These are phyloP conservation scores for Colletotrichum somersetense DNA, from an alignment of 2,329 filamentous ascomycete species.

Conservation along the genomic window DNA sequence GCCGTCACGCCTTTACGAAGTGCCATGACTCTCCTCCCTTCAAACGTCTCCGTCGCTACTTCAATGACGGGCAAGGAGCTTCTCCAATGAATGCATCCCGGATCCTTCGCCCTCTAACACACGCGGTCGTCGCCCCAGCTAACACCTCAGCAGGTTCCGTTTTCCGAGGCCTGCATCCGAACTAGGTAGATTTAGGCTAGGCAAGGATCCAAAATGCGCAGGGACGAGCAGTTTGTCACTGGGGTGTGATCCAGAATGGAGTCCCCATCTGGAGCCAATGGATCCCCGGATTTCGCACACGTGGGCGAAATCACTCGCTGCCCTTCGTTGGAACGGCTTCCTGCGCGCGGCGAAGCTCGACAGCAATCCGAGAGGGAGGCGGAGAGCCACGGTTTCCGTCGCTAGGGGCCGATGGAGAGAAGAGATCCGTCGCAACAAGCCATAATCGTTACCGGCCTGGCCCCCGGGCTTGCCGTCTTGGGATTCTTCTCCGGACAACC, in stretches of 20 bases:
- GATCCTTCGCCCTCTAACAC: too few relatives aligned
- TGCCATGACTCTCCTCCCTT: background rate
- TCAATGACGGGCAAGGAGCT: background rate
- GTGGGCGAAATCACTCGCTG: conserved; percentile 31
- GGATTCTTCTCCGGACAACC: conserved; percentile 15
- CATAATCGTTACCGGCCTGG: background rate
- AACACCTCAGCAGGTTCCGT: background rate
- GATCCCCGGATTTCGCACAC: conserved; percentile 33
- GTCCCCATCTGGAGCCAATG: conserved; percentile 27
- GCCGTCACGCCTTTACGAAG: background rate
- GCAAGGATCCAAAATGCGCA: conserved; percentile 11
- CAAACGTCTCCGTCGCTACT: background rate
- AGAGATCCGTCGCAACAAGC: background rate
- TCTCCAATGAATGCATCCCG: background rate
- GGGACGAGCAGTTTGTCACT: conserved; percentile 9
- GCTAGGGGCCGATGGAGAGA: too few relatives aligned
- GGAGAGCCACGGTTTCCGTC: background rate
- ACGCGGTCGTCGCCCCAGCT: background rate
- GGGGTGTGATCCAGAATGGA: conserved; percentile 23
- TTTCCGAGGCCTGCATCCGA: background rate
- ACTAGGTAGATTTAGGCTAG: conserved; percentile 25
- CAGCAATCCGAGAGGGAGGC: background rate
- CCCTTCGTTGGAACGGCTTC: conserved; percentile 3
- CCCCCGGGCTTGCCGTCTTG: background rate
- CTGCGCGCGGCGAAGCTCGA: background rate